phyloP scores from a whole-genome alignment of 1,284 basidiomycete genomes.

The Erythrobasidium hasegawianum region DNA sequence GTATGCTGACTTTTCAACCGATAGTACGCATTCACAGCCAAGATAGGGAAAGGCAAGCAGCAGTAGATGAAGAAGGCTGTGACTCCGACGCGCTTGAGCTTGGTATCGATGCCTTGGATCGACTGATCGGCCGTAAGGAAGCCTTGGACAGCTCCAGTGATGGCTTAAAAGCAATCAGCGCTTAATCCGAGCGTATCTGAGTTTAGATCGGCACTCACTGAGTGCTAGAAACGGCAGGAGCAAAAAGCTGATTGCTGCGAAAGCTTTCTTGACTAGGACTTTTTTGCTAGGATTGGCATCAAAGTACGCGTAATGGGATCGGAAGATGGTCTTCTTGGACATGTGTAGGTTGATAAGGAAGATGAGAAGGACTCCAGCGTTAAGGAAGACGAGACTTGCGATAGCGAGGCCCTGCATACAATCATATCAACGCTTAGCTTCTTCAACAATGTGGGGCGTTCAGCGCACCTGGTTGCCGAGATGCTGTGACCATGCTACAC shows the following conservation, averaged over 20 bases:
- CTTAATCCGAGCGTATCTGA: too few relatives aligned
- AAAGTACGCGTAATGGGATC: conserved; percentile 25
- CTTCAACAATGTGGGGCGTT: too few relatives aligned
- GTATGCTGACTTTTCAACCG: conserved; percentile 8
- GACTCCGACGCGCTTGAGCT: conserved; percentile 14
- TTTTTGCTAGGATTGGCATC: conserved; percentile 13
- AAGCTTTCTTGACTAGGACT: conserved; percentile 23
- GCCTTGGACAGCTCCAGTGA: conserved; percentile 28
- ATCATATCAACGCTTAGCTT: too few relatives aligned
- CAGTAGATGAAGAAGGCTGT: conserved; percentile 27
- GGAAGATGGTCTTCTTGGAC: conserved; percentile 30
- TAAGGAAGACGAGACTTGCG: conserved; percentile 28
- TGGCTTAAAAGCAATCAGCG: conserved; percentile 13
- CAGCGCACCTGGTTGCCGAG: neutral
- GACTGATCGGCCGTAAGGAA: conserved; percentile 13
- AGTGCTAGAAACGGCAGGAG: conserved; percentile 21
- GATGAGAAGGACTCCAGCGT: conserved; percentile 16
- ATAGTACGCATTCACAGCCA: conserved; percentile 23
- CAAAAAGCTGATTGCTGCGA: conserved; percentile 7
- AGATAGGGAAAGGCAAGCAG: conserved; percentile 21
- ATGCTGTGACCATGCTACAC: conserved; percentile 26
- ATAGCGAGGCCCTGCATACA: conserved; percentile 2
- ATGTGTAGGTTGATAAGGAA: conserved; percentile 31
- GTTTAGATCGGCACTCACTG: too few relatives aligned
- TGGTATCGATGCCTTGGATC: conserved; percentile 15